phyloP scores from a whole-genome alignment of 2,329 filamentous ascomycete species.

The Verticillium alfalfae region DNA sequence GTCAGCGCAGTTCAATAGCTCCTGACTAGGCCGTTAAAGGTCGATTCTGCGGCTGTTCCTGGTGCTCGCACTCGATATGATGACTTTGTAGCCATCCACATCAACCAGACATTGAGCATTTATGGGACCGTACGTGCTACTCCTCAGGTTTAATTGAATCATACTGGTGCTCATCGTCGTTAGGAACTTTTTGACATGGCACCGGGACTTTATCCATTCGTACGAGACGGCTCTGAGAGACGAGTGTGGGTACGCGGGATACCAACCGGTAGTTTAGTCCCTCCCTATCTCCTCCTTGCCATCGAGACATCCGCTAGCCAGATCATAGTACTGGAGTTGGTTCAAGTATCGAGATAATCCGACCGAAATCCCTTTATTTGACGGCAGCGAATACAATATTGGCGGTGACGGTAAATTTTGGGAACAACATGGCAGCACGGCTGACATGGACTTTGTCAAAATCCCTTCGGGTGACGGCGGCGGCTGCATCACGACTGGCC shows the following conservation, averaged over 20 bases:
- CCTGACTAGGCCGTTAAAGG: constrained; percentile 5
- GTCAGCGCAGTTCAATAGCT: constrained; percentile 12
- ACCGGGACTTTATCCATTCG: constrained; percentile 8
- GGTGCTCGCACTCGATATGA: constrained; percentile 11
- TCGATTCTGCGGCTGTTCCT: background rate
- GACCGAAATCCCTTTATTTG: constrained; percentile 28
- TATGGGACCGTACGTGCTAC: constrained; percentile 5
- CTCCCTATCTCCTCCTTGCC: background rate
- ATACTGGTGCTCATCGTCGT: background rate
- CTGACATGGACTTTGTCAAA: constrained; percentile 16
- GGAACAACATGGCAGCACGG: constrained; percentile 14
- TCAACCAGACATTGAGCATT: constrained; percentile 4
- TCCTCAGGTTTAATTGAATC: background rate
- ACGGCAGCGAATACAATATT: constrained; percentile 30
- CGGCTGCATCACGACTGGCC: constrained; percentile 24
- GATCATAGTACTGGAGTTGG: constrained; percentile 29
- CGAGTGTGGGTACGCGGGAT: constrained; percentile 11
- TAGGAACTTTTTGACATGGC: constrained; percentile 12
- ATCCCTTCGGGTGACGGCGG: constrained; percentile 28
- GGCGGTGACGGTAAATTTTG: constrained; percentile 30
- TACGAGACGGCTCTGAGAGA: constrained; percentile 10
- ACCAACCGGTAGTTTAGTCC: constrained; percentile 4
- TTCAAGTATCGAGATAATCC: constrained; percentile 19
- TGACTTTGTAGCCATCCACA: constrained; percentile 14
- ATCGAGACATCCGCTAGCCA: background rate